Evolutionary conservation across 1,284 basidiomycete genomes (phyloP), one percentile per base, ranked within the genome.

Genomic region (Sporisorium sorghi): DNA sequence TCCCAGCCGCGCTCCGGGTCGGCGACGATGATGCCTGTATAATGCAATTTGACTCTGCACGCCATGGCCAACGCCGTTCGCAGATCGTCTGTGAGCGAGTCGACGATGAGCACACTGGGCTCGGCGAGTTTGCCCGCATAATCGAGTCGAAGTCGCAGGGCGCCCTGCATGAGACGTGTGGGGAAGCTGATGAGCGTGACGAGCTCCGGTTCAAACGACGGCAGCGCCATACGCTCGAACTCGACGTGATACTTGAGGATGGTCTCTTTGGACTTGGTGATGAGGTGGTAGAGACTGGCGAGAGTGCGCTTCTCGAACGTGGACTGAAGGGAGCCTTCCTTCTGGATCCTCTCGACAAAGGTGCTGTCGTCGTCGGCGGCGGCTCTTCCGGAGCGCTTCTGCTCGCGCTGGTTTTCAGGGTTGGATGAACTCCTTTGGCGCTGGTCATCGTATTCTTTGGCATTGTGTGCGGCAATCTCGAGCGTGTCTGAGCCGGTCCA

Each of bases 221-320:
- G 96, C 3, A 99, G 89, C 74, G 92, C 91, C 89, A 98, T 93
- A 78, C 90, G 88, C 75, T 88, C 87, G 84, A 96, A 93, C 56
- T 89, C 86, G 12, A 87, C 85, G 32, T 91, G 89, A 69, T 93
- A 89, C 60, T 90, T 90, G 74, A 96, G 90, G 83, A 97, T 93
- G 2, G 93, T 92, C 63, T 92, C 90, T 73, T 94, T 92, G 65
- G 94, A 93, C 67, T 91, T 90, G 54, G 91, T 90, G 60, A 99
- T 90, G 76, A 97, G 91, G 19, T 90, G 88, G 83, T 95, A 91
- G 21, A 97, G 90, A 37, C 93, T 93, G 50, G 90, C 90, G 76
- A 99, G 89, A 63, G 94, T 94, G 26, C 94, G 92, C 82, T 92
- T 93, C 85, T 97, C 94, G 83, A 99, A 98, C 3, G 93, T 94